phyloP scores from a whole-genome alignment of 805 yeast genomes.

The Isabelozyma heimii region DNA sequence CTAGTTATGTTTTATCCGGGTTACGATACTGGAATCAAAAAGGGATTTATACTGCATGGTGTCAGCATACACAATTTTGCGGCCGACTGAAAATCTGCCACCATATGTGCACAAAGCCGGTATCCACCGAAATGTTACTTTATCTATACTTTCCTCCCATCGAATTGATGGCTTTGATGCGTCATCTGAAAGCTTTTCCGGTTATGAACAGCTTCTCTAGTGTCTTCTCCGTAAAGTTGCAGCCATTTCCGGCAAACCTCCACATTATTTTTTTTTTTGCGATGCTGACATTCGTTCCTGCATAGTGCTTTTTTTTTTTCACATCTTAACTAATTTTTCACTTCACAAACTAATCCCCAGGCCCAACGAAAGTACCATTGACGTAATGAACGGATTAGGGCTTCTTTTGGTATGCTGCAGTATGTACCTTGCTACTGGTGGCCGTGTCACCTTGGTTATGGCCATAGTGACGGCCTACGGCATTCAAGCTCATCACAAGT shows the following conservation, averaged over 20 bases:
- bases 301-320: not conserved
- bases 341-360: not conserved
- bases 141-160: too few relatives aligned
- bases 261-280: not conserved
- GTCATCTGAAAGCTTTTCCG: not conserved
- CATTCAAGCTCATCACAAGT: constrained; percentile 4
- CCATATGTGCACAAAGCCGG: too few relatives aligned
- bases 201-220: not conserved
- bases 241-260: not conserved
- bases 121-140: too few relatives aligned
- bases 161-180: too few relatives aligned
- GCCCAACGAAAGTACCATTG: too few relatives aligned
- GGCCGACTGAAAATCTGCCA: too few relatives aligned
- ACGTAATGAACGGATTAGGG: not conserved
- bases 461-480: constrained; percentile 14
- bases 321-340: not conserved
- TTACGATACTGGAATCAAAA: not conserved
- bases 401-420: constrained; percentile 20
- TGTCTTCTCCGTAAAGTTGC: not conserved
- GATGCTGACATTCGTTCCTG: constrained; percentile 1
- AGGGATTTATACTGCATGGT: not conserved
- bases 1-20: too few relatives aligned
- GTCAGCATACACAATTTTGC: not conserved
- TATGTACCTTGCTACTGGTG: constrained; percentile 38
- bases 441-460: constrained; percentile 36